These are phyloP conservation scores for Apiotrichum akiyoshidainum DNA, from an alignment of 1,284 basidiomycete species.

Conservation along the genomic window DNA sequence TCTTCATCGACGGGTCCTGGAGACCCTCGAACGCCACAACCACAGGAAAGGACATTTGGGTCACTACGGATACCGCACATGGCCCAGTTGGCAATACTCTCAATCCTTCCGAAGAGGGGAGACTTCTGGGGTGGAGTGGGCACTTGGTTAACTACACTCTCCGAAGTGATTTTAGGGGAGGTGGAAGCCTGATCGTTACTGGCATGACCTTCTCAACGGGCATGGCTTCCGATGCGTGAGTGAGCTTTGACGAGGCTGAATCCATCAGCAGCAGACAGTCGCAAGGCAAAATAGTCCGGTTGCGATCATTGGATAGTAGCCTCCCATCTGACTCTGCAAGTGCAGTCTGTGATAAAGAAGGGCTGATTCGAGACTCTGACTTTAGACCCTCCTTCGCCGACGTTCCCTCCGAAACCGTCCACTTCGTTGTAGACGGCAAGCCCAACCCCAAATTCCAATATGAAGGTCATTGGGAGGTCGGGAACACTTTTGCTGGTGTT, in stretches of 20 bases:
- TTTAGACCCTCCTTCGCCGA: neutral
- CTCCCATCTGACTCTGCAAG: too few species aligned
- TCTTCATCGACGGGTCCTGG: neutral
- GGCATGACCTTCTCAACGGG: neutral
- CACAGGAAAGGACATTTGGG: conserved; percentile 7
- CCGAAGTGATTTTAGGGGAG: neutral
- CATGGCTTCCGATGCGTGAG: conserved; percentile 3
- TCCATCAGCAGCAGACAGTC: too few species aligned
- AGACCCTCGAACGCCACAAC: neutral
- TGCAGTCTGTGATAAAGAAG: too few species aligned
- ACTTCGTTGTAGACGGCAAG: neutral
- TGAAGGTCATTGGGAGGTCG: neutral
- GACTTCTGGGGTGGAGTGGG: neutral
- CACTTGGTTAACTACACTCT: neutral
- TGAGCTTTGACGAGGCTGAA: too few species aligned
- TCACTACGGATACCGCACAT: conserved; percentile 34
- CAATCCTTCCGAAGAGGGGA: neutral
- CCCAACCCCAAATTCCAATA: neutral
- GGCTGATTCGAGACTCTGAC: too few species aligned
- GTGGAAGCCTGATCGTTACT: neutral
- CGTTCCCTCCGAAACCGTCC: neutral
- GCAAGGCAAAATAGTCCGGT: too few species aligned
- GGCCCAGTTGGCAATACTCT: neutral
- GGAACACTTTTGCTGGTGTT: neutral
- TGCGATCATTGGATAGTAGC: too few species aligned